Evolutionary conservation across 345 rosid species (phyloP), one percentile per base, ranked within the genome.

Genomic region (Gossypium bickii): DNA sequence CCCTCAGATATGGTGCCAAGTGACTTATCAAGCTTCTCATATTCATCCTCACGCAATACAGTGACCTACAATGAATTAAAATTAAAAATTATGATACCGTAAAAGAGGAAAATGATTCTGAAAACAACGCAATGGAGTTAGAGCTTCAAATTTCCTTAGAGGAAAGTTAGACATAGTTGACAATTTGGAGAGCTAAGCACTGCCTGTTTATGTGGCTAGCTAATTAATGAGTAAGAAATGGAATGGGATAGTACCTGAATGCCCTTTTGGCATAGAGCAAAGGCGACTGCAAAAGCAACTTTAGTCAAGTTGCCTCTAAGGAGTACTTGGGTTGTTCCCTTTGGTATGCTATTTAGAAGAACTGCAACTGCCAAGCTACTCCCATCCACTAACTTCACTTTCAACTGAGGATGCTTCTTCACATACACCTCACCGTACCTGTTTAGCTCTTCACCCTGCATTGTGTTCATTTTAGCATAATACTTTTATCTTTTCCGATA

Each of bases 321-420:
- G 45, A 85, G 71, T 38, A 91, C 83, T 61, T 83, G 85, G 2
- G 66, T 83, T 13, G 91, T 83, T 52, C 86, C 89, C 75, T 78
- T 68, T 1, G 92, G 97, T 68, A 91, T 79, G 82, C 77, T 85
- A 47, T 86, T 84, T 10, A 89, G 15, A 44, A 91, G 85, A 15
- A 84, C 82, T 20, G 59, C 59, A 9, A 55, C 59, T 18, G 59
- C 59, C 25, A 55, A 55, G 24, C 59, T 55, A 55, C 59, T 55
- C 11, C 59, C 59, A n/a, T 55, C 59, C 12, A 55, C 59, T n/a
- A 55, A 55, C 59, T 18, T 55, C 12, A 55, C 59, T 8, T 55
- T 55, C 18, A 55, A 22, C 59, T 18, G 9, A 22, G 59, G 59
- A 2, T 55, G 22, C 25, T 55, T 55, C 59, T 55, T 18, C 25